Conservation (phyloP, 2,329 filamentous ascomycete genomes). For the Aureobasidium namibiae region DNA sequence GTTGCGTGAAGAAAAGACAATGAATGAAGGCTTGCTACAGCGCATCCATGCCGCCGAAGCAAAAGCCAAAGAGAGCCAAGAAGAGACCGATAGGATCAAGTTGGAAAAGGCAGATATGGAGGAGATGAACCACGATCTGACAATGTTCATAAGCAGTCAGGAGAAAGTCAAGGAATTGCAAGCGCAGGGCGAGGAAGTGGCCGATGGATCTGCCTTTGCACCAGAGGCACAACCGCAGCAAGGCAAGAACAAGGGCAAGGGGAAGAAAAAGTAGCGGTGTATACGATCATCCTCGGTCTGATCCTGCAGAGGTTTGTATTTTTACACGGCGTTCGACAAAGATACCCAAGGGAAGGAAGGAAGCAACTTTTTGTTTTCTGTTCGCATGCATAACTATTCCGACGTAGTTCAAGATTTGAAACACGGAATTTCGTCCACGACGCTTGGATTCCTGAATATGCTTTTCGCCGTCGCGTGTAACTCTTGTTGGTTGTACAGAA, state of each 20-base stretch:
- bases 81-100: constrained; percentile 32
- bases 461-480: not conserved
- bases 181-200: constrained; percentile 58
- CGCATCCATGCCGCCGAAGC: constrained; percentile 64
- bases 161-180: constrained; percentile 66
- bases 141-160: constrained; percentile 77
- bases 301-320: not conserved
- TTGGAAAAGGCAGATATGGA: constrained; percentile 61
- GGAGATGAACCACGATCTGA: constrained; percentile 80
- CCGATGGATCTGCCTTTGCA: constrained; percentile 54
- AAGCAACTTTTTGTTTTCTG: not conserved
- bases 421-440: not conserved
- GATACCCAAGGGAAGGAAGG: not conserved
- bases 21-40: constrained; percentile 72
- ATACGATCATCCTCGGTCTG: not conserved
- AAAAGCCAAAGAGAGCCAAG: constrained; percentile 49
- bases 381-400: not conserved
- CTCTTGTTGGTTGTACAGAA: constrained; percentile 5
- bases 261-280: constrained; percentile 26
- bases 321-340: not conserved
- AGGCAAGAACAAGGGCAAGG: constrained; percentile 39
- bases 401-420: not conserved
- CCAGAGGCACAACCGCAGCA: constrained; percentile 42
- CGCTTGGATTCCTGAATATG: not conserved
- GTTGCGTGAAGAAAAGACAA: constrained; percentile 77